These are phyloP conservation scores for Xylariales sp. DNA, from an alignment of 2,329 filamentous ascomycete species.

Conservation along the genomic window DNA sequence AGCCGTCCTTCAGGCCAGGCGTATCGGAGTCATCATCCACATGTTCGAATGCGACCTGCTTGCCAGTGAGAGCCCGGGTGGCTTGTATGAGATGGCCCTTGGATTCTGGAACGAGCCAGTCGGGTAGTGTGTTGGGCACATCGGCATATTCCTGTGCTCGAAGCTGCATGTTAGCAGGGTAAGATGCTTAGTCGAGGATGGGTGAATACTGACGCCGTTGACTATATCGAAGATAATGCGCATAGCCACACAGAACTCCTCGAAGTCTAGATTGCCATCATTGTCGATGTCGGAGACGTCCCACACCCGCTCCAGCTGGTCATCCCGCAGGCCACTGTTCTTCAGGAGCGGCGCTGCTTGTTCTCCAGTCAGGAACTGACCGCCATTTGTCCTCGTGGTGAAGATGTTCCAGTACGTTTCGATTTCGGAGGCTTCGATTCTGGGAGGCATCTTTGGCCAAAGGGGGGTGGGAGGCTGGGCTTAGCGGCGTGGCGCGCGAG, in stretches of 20 bases:
- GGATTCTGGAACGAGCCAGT: slow-evolving; percentile 95
- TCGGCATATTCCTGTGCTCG: slow-evolving; percentile 88
- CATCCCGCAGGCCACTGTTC: slow-evolving; percentile 58
- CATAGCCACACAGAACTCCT: slow-evolving; percentile 99
- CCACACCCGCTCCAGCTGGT: slow-evolving; percentile 95
- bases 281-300: slow-evolving; percentile 96
- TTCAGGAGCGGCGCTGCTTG: slow-evolving; percentile 59
- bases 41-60: slow-evolving; percentile 77
- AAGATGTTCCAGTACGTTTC: slow-evolving; percentile 66
- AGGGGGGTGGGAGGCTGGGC: no score
- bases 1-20: slow-evolving; percentile 85
- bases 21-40: slow-evolving; percentile 81
- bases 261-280: slow-evolving; percentile 96
- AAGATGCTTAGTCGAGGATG: neutral
- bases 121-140: slow-evolving; percentile 80
- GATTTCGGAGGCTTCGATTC: slow-evolving; percentile 59
- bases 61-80: slow-evolving; percentile 71
- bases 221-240: slow-evolving; percentile 94
- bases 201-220: slow-evolving; percentile 78
- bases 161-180: no score
- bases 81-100: slow-evolving; percentile 89
- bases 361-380: slow-evolving; percentile 56
- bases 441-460: slow-evolving; percentile 54
- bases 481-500: no score
- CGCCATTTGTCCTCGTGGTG: slow-evolving; percentile 53